Evolutionary conservation across 2,329 filamentous ascomycete genomes (phyloP).

Genomic region (Tolypocladium tropicale): DNA sequence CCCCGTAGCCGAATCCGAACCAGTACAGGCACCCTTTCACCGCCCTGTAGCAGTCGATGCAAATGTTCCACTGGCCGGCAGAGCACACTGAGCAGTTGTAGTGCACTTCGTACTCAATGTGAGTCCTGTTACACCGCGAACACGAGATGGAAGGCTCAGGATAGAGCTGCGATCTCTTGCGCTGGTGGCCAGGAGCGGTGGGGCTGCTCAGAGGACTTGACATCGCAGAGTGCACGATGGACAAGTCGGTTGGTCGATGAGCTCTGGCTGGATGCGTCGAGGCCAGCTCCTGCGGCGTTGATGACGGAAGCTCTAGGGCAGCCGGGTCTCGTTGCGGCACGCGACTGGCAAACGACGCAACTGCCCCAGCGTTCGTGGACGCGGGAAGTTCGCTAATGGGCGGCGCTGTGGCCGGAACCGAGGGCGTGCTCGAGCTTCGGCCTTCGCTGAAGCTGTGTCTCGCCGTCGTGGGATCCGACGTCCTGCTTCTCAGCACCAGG

Average conservation of each 20-base stretch:
- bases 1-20: conserved; percentile 75
- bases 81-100: conserved; percentile 70
- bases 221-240: conserved; percentile 23
- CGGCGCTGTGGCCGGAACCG: conserved; percentile 15
- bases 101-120: conserved; percentile 80
- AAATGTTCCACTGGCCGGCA: conserved; percentile 66
- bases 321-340: conserved; percentile 15
- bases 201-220: conserved; percentile 22
- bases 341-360: conserved; percentile 27
- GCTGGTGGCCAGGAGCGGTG: conserved; percentile 24
- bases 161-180: conserved; percentile 40
- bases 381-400: conserved; percentile 12
- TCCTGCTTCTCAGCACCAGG: conserved; percentile 35
- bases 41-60: conserved; percentile 66
- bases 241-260: conserved; percentile 28
- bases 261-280: conserved; percentile 12
- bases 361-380: conserved; percentile 7
- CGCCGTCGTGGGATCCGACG: conserved; percentile 23
- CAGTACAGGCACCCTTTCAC: conserved; percentile 74
- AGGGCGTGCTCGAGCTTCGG: conserved; percentile 29
- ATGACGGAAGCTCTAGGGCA: not conserved
- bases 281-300: conserved; percentile 10
- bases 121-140: conserved; percentile 54
- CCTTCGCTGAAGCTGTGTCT: conserved; percentile 31
- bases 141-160: conserved; percentile 67